Conservation (phyloP, 371 early-diverging fungal genomes). For the Rhizomucor miehei region DNA sequence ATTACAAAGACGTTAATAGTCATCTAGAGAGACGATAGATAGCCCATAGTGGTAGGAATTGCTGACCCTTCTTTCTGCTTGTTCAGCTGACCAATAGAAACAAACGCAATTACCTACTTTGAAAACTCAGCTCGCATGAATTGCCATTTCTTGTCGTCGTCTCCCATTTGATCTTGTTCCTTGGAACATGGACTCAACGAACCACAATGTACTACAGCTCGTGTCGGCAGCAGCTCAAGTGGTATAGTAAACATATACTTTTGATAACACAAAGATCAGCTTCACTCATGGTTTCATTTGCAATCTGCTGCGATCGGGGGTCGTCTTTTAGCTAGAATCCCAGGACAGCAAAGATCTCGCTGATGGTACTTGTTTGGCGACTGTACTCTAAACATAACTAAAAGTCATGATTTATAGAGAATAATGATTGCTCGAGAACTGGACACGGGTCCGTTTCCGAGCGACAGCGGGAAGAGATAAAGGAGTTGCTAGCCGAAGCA, state of each 20-base stretch:
- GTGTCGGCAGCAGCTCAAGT: conserved; percentile 51
- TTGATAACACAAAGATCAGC: no score
- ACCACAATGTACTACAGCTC: conserved; percentile 47
- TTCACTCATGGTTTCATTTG: no score
- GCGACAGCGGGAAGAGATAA: conserved; percentile 21
- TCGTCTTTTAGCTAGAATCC: conserved; percentile 11
- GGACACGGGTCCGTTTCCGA: neutral
- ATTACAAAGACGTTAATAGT: no score
- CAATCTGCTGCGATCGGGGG: conserved; percentile 3
- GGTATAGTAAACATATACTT: conserved; percentile 18
- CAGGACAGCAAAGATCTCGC: conserved; percentile 12
- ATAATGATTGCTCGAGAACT: neutral
- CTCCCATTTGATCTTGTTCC: no score
- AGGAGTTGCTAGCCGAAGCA: conserved; percentile 39
- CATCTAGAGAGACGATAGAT: no score
- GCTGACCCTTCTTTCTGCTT: no score
- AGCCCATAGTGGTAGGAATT: no score
- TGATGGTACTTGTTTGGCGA: neutral
- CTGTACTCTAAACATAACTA: neutral
- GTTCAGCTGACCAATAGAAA: no score
- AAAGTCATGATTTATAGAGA: neutral
- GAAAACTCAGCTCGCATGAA: no score
- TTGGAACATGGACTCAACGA: conserved; percentile 27
- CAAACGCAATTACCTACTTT: no score
- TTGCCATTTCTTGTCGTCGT: no score